Percentiles rank a stretch among this genome's conserved stretches.
These are phyloP conservation scores for Amaranthus cruentus DNA, from an alignment of 148 eudicot genomes.

Conservation along the genomic window DNA sequence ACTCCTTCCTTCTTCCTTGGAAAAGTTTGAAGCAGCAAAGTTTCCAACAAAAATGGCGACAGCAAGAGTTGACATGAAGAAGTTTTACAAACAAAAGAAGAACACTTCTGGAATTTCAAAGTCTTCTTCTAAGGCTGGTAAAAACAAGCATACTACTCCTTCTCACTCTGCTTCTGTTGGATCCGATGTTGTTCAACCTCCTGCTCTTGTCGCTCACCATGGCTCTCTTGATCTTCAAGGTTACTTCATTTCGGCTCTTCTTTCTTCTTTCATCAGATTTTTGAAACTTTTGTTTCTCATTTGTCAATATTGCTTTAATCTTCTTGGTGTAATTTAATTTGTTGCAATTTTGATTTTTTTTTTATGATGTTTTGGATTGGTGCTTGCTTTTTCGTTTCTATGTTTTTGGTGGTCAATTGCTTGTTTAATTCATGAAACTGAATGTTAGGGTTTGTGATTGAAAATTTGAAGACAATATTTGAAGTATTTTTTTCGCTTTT, in stretches of 20 bases:
- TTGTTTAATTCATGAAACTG: background rate
- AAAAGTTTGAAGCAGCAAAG: slow-evolving; percentile 8
- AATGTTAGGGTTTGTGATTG: slow-evolving; percentile 16
- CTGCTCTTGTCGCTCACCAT: slow-evolving; percentile 37
- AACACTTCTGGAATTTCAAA: slow-evolving; percentile 24
- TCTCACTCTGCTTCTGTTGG: slow-evolving; percentile 32
- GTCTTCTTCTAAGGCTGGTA: background rate
- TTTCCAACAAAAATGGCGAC: slow-evolving; percentile 19
- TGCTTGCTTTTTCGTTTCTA: background rate
- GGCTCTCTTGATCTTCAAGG: slow-evolving; percentile 45
- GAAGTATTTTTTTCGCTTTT: background rate
- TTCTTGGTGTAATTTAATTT: background rate
- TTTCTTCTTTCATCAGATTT: background rate
- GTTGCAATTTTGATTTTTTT: background rate
- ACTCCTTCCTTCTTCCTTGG: background rate
- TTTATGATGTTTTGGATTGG: background rate
- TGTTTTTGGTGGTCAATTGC: background rate
- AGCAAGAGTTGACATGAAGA: slow-evolving; percentile 38
- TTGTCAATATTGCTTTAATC: background rate
- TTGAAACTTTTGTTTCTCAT: background rate
- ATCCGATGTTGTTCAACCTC: slow-evolving; percentile 33
- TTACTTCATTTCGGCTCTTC: slow-evolving; percentile 8
- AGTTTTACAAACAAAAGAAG: slow-evolving; percentile 50
- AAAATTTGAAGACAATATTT: background rate
- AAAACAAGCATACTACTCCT: slow-evolving; percentile 26